Base-by-base conservation (phyloP, 164 flowering plant genomes). In the Platanus orientalis region DNA sequence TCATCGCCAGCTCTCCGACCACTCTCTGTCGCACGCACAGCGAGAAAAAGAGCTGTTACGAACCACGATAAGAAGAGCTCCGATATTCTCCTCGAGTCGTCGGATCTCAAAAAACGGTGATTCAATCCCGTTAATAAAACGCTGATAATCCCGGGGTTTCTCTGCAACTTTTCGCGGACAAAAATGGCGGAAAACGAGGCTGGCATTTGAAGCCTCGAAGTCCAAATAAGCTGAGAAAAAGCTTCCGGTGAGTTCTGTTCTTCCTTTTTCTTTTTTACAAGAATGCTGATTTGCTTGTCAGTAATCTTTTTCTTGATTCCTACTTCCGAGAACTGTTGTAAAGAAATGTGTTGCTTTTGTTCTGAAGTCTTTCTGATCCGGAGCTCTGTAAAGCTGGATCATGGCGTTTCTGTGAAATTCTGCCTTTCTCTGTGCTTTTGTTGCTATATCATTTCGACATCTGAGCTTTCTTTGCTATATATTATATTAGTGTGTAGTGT, bases 331-430 rank as follows among this genome's bases (percentile, higher is more conserved):
- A n/a, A n/a, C n/a, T n/a, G n/a, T n/a, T n/a, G n/a, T n/a, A n/a
- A n/a, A n/a, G n/a, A n/a, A n/a, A n/a, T n/a, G n/a, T n/a, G n/a
- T n/a, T n/a, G n/a, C n/a, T n/a, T n/a, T n/a, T n/a, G 16, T 47
- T 3, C 23, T 47, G 42, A 9, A 29, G 30, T n/a, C 21, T 20
- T 61, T 61, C 20, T 61, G 55, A 49, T 61, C 56, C 30, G 55
- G 29, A 24, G 17, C 44, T 48, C 42, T 12, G 44, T 49, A 29
- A 17, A 19, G 2, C 32, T 28, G 12, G 54, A 48, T 12, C 42
- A 61, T 29, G 64, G 10, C 54, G 26, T 61, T 61, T 61, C 42
- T 47, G 19, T 29, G 28, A 27, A 61, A 61, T 61, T 61, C 19
- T n/a, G 42, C 2, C 4, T 48, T 60, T 47, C n/a, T 6, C 30